phyloP scores from a whole-genome alignment of 345 rosid species.

The Mangifera indica region DNA sequence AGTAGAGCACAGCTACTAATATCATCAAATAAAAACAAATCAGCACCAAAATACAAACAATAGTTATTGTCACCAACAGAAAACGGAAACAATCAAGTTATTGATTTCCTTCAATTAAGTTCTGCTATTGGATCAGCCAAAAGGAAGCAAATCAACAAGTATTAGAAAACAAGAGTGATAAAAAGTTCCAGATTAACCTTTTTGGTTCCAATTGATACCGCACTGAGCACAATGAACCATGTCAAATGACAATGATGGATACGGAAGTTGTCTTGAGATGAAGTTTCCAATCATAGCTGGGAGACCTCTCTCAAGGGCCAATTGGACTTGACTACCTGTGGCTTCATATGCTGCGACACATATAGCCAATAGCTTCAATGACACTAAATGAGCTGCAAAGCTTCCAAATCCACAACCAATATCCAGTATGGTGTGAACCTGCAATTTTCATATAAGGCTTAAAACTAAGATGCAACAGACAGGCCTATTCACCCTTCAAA shows the following conservation, averaged over 20 bases:
- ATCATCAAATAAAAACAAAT: neutral
- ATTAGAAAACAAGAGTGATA: slow-evolving; percentile 10
- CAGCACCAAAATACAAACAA: neutral
- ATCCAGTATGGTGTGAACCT: slow-evolving; percentile 81
- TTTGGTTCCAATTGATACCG: slow-evolving; percentile 79
- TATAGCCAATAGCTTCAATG: slow-evolving; percentile 74
- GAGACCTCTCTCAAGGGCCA: slow-evolving; percentile 97
- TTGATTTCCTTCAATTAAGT: neutral
- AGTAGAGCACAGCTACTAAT: neutral
- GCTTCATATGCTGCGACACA: slow-evolving; percentile 92
- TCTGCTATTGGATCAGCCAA: neutral
- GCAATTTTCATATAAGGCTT: slow-evolving; percentile 18
- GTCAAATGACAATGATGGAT: slow-evolving; percentile 82
- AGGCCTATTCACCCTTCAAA: slow-evolving; percentile 7
- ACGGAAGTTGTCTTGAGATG: slow-evolving; percentile 80
- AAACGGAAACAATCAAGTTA: slow-evolving; percentile 12
- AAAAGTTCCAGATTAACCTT: slow-evolving; percentile 49
- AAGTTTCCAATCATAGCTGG: slow-evolving; percentile 95
- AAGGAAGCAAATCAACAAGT: neutral
- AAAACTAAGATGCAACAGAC: slow-evolving; percentile 3
- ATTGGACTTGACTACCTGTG: slow-evolving; percentile 95
- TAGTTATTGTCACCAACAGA: neutral
- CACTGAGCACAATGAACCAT: slow-evolving; percentile 99
- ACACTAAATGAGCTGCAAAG: slow-evolving; percentile 91
- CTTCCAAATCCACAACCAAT: slow-evolving; percentile 99